phyloP scores from a whole-genome alignment of 2,329 filamentous ascomycete genomes.

The Rugonectria rugulosa region DNA sequence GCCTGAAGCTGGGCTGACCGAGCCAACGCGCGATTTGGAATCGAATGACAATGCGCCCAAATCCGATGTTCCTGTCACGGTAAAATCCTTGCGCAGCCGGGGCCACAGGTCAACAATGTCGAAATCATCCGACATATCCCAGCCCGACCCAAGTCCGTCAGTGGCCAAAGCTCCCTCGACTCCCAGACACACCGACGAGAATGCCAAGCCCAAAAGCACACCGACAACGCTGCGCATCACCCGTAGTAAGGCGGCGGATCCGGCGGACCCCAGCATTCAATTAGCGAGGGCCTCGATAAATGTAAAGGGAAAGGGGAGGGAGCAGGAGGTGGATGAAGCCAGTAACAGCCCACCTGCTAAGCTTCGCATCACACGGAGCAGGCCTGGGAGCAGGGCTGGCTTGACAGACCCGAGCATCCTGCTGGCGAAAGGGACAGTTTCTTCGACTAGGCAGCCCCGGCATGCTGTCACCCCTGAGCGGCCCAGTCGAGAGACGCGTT shows the following conservation, averaged over 20 bases:
- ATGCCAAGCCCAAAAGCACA: slow-evolving; percentile 28
- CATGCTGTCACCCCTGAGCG: slow-evolving; percentile 33
- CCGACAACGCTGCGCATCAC: slow-evolving; percentile 36
- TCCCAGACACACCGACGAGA: slow-evolving; percentile 17
- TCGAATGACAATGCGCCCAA: slow-evolving; percentile 23
- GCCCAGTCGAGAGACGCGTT: slow-evolving; percentile 33
- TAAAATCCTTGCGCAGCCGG: slow-evolving; percentile 42
- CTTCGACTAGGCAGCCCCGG: slow-evolving; percentile 33
- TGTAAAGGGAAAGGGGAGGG: slow-evolving; percentile 31
- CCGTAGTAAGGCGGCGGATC: slow-evolving; percentile 36
- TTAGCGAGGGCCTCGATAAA: slow-evolving; percentile 30
- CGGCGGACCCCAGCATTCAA: slow-evolving; percentile 36
- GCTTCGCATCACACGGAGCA: slow-evolving; percentile 41
- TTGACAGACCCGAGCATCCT: slow-evolving; percentile 39
- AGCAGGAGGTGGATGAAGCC: slow-evolving; percentile 25
- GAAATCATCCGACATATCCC: slow-evolving; percentile 32
- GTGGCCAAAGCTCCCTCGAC: slow-evolving; percentile 35
- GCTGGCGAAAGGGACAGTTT: slow-evolving; percentile 33
- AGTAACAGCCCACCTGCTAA: slow-evolving; percentile 32
- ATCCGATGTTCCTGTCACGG: slow-evolving; percentile 38
- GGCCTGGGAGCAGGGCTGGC: slow-evolving; percentile 27
- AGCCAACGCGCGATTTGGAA: slow-evolving; percentile 16
- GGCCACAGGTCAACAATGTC: slow-evolving; percentile 35
- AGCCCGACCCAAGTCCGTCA: slow-evolving; percentile 41
- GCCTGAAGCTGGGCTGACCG: slow-evolving; percentile 16